These are phyloP conservation scores for Tuber indicum DNA, from an alignment of 495 filamentous ascomycete genomes.

Conservation along the genomic window DNA sequence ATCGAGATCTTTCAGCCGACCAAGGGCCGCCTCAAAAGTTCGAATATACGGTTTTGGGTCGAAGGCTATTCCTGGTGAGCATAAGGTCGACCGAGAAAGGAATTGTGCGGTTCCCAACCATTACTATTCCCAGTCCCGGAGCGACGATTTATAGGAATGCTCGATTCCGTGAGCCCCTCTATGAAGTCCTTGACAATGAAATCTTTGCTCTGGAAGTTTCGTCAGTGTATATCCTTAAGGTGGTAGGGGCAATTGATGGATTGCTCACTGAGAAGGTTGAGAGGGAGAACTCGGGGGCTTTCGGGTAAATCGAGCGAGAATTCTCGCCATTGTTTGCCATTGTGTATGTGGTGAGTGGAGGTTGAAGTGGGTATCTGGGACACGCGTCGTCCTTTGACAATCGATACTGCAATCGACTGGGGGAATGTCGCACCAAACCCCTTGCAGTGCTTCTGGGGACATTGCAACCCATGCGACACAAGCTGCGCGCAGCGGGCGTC, in stretches of 20 bases:
- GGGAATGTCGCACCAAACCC: background rate
- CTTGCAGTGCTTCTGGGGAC: background rate
- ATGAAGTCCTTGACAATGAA: constrained; percentile 98
- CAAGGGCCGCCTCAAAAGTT: constrained; percentile 79
- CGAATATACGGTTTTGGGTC: constrained; percentile 97
- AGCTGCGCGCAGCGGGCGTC: background rate
- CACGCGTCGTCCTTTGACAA: background rate
- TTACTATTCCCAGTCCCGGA: constrained; percentile 47
- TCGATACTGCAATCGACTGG: background rate
- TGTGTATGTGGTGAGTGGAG: constrained; percentile 22
- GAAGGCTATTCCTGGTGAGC: constrained; percentile 52
- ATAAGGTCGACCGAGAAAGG: background rate
- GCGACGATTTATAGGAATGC: constrained; percentile 65
- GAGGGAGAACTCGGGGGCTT: constrained; percentile 60
- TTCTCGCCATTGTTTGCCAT: constrained; percentile 34
- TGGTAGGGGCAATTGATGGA: background rate
- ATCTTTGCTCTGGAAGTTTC: constrained; percentile 54
- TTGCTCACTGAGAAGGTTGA: constrained; percentile 57
- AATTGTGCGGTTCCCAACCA: background rate
- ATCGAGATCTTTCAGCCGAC: constrained; percentile 69
- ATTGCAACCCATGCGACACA: background rate
- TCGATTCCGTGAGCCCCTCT: constrained; percentile 80
- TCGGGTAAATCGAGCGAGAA: constrained; percentile 54
- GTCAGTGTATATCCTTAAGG: constrained; percentile 15
- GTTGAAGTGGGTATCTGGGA: constrained; percentile 6